Base-by-base conservation (phyloP, 306 rosid species). In the Gastrolobium villosum region DNA sequence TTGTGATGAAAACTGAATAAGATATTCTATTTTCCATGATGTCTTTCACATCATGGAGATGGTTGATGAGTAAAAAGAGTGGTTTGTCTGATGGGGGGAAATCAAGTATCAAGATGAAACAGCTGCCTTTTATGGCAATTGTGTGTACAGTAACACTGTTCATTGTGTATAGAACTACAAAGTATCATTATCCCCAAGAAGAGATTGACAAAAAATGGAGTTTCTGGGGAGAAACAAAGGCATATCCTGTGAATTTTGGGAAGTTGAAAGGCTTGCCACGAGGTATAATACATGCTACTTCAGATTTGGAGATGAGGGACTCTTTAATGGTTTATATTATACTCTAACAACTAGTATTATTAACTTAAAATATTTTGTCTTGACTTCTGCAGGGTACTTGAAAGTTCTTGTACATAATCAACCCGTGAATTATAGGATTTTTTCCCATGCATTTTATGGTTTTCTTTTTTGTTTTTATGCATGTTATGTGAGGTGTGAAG, bases 161-260 rank as follows among this genome's bases (percentile, higher is more conserved):
- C 70, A 70, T 88, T 62, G 91, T 92, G 73, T 92, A 92, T 80
- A 89, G 92, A 80, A 92, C 90, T 36, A 92, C 97, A 69, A 86
- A 83, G 62, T 89, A 83, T 77, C 97, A 92, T 20, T 81, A 86
- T 78, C 86, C 75, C 15, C 87, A 88, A 60, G 76, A 90, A 35
- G 87, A 91, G 96, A 82, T 87, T 55, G 96, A 89, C 15, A 70
- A 55, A 62, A 76, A 57, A 40, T 65, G 82, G 76, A 85, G 62
- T 35, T 76, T 84, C 15, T 87, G 84, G 57, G 79, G 84, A 52
- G 77, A 73, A 31, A 26, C 76, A 60, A 84, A 91, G 97, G 89
- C 81, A 54, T 70, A 72, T 59, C 69, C 74, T 81, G 83, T 56
- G 75, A 61, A 10, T 59, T 77, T 85, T n/a, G 84, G 66, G 59